A percentile compares a stretch with the other conserved stretches of the same genome.
Conservation (phyloP, 768 basidiomycete genomes). For the Macrocybe gigantea region DNA sequence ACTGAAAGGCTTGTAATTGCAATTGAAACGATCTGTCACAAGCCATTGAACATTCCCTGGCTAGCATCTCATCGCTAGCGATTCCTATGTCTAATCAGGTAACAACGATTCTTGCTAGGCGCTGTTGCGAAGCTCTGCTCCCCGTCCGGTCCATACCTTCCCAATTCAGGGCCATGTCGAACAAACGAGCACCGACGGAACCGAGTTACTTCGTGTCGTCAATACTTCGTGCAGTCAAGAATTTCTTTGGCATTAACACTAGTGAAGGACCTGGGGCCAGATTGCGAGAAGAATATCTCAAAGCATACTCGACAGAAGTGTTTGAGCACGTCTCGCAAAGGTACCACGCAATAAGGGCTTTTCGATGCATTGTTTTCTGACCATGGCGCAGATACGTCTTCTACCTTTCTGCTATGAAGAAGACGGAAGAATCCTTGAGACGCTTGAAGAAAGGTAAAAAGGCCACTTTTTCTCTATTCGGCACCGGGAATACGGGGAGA, state of each 20-base stretch:
- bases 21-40: slow-evolving; percentile 29
- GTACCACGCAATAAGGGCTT: slow-evolving; percentile 20
- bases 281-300: slow-evolving; percentile 50
- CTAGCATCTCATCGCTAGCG: slow-evolving; percentile 43
- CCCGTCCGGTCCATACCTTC: slow-evolving; percentile 85
- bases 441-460: slow-evolving; percentile 87
- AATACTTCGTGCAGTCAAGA: slow-evolving; percentile 75
- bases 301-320: slow-evolving; percentile 51
- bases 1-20: slow-evolving; percentile 2
- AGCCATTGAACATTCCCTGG: slow-evolving; percentile 49
- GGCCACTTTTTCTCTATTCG: slow-evolving; percentile 73
- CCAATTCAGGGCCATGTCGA: slow-evolving; percentile 83
- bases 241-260: slow-evolving; percentile 61
- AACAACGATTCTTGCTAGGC: slow-evolving; percentile 61
- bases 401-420: slow-evolving; percentile 79
- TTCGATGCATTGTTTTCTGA: too few species aligned
- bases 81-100: slow-evolving; percentile 59
- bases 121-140: slow-evolving; percentile 82
- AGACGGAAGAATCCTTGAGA: slow-evolving; percentile 86
- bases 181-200: slow-evolving; percentile 63
- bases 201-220: slow-evolving; percentile 83
- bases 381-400: slow-evolving; percentile 57
- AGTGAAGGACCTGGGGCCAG: slow-evolving; percentile 54
- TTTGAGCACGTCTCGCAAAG: slow-evolving; percentile 67
- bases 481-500: slow-evolving; percentile 36